Evolutionary conservation across 1,284 basidiomycete genomes (phyloP).

Genomic region (Meripilus lineatus): DNA sequence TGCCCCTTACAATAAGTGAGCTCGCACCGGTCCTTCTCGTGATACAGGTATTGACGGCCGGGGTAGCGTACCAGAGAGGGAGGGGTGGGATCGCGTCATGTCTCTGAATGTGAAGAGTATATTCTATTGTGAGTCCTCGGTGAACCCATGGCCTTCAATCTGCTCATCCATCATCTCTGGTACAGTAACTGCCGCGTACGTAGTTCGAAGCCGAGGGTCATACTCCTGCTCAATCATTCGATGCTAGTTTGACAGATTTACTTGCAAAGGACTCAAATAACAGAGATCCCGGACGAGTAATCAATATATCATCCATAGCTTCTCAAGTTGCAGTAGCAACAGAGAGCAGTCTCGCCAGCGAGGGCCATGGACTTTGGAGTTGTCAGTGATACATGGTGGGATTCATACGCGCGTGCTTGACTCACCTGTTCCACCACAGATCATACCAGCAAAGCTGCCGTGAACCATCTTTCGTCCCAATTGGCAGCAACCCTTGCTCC

Average conservation of each 20-base stretch:
- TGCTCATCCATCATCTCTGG: neutral
- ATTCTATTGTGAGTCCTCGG: slow-evolving; percentile 63
- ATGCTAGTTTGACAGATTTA: slow-evolving; percentile 53
- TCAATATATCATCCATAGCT: slow-evolving; percentile 79
- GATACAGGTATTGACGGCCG: neutral
- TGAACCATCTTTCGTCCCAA: slow-evolving; percentile 77
- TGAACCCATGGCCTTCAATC: slow-evolving; percentile 2
- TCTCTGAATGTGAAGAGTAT: slow-evolving; percentile 77
- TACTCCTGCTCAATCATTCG: slow-evolving; percentile 16
- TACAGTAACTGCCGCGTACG: slow-evolving; percentile 64
- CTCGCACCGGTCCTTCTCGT: neutral
- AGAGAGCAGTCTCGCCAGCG: slow-evolving; percentile 46
- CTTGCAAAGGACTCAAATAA: slow-evolving; percentile 65
- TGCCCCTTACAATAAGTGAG: slow-evolving; percentile 55
- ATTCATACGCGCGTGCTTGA: neutral
- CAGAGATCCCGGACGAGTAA: slow-evolving; percentile 66
- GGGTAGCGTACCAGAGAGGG: slow-evolving; percentile 61
- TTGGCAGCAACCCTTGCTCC: slow-evolving; percentile 68
- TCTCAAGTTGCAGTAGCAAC: slow-evolving; percentile 51
- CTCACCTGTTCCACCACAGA: slow-evolving; percentile 36
- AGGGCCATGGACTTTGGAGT: slow-evolving; percentile 73
- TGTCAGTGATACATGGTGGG: slow-evolving; percentile 45
- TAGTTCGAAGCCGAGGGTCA: no score
- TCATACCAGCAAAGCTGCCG: slow-evolving; percentile 76
- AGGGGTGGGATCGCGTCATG: slow-evolving; percentile 83